Percentiles rank a stretch among this genome's conserved stretches.
Conservation (phyloP, 2,329 filamentous ascomycete genomes). For the Metarhizium sp. region DNA sequence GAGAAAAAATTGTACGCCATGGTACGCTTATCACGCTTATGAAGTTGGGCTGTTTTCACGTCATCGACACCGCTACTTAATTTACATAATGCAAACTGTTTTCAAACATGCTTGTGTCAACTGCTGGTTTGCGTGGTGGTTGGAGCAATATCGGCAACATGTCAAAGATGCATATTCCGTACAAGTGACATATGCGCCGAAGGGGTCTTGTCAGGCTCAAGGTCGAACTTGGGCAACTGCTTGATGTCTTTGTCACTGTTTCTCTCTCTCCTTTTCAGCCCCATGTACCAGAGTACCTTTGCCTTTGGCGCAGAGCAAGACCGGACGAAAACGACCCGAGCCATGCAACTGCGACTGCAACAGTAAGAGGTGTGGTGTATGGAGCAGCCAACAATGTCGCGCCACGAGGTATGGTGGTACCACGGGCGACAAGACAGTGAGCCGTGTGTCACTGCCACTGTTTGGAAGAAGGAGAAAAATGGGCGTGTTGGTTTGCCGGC, state of each 20-base stretch:
- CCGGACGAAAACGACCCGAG: background rate
- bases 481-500: too few relatives aligned
- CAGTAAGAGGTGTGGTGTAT: background rate
- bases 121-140: background rate
- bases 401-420: background rate
- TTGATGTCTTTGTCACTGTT: too few relatives aligned
- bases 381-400: background rate
- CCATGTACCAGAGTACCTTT: background rate
- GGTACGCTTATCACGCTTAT: background rate
- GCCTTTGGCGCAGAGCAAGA: background rate
- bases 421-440: background rate
- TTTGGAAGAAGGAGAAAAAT: conserved; percentile 18
- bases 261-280: background rate
- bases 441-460: background rate
- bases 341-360: too few relatives aligned
- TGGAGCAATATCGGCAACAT: too few relatives aligned
- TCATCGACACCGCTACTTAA: background rate
- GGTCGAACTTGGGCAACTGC: too few relatives aligned
- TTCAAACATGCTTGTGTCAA: background rate
- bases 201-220: too few relatives aligned
- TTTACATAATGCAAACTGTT: background rate
- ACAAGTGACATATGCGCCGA: too few relatives aligned
- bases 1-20: background rate
- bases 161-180: too few relatives aligned
- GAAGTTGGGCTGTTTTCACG: background rate